phyloP scores from a whole-genome alignment of 768 basidiomycete species.

The Myochromella boudieri region DNA sequence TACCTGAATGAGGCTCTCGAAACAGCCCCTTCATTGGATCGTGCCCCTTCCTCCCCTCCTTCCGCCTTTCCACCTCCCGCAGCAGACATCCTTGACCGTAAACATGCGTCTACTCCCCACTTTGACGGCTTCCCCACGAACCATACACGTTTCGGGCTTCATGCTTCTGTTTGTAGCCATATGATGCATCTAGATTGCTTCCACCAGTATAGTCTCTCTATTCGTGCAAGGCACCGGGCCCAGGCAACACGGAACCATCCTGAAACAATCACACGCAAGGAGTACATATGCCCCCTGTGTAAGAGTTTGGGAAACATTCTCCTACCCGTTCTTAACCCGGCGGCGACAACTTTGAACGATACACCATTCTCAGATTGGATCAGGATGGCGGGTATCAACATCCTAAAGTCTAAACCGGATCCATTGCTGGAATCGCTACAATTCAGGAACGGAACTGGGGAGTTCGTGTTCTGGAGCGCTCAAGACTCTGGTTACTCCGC shows the following conservation, averaged over 20 bases:
- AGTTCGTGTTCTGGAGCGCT: conserved; percentile 87
- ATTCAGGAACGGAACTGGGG: conserved; percentile 78
- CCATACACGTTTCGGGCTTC: conserved; percentile 80
- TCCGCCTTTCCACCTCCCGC: conserved; percentile 48
- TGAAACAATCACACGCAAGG: conserved; percentile 89
- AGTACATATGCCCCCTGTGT: conserved; percentile 96
- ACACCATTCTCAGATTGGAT: conserved; percentile 87
- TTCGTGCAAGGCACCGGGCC: conserved; percentile 82
- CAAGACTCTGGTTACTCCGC: conserved; percentile 72
- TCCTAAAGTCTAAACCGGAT: conserved; percentile 82
- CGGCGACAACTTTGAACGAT: conserved; percentile 48
- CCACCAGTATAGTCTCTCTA: conserved; percentile 82
- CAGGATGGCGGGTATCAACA: conserved; percentile 83
- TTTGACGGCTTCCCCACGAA: conserved; percentile 75
- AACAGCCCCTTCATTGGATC: conserved; percentile 67
- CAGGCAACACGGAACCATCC: conserved; percentile 94
- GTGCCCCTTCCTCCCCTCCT: conserved; percentile 27
- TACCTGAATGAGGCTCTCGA: conserved; percentile 75
- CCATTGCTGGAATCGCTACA: conserved; percentile 69
- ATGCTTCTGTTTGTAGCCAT: conserved; percentile 89
- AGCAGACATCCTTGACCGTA: conserved; percentile 49
- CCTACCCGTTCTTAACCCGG: conserved; percentile 69
- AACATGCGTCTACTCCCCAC: conserved; percentile 39
- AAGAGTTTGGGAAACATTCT: conserved; percentile 96
- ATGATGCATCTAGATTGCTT: conserved; percentile 98